A percentile compares a stretch with the other conserved stretches of the same genome.
Conservation (phyloP, 83 land plant genomes). For the Picea mariana region DNA sequence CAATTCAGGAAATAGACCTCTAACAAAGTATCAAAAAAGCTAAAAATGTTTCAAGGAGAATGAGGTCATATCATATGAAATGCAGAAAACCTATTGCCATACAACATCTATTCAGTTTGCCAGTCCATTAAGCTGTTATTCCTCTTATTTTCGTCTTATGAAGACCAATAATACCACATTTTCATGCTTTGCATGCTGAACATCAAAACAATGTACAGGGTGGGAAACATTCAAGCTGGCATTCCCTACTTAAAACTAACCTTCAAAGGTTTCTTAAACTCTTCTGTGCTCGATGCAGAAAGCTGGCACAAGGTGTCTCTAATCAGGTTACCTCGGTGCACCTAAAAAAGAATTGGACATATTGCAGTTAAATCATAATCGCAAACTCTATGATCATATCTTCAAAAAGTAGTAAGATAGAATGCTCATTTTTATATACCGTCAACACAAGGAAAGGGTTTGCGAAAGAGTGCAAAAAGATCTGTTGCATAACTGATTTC, state of each 20-base stretch:
- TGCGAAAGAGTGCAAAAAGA: constrained; percentile 22
- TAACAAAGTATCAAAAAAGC: neutral
- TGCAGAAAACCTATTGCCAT: neutral
- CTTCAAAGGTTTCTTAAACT: constrained; percentile 50
- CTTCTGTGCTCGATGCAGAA: constrained; percentile 18
- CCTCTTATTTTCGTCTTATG: neutral
- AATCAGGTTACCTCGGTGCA: constrained; percentile 34
- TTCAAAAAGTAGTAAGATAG: neutral
- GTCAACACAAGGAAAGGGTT: constrained; percentile 36
- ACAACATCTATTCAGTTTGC: neutral
- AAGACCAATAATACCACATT: neutral
- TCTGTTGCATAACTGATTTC: constrained; percentile 33
- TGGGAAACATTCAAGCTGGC: neutral
- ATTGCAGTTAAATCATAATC: constrained; percentile 12
- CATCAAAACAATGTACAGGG: neutral
- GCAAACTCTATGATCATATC: neutral
- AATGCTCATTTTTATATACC: constrained; percentile 15
- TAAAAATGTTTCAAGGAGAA: neutral
- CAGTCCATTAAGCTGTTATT: neutral
- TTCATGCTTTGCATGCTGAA: neutral
- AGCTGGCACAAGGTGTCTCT: constrained; percentile 43
- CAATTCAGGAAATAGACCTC: neutral
- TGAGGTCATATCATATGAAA: constrained; percentile 1
- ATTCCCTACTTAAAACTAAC: constrained; percentile 13
- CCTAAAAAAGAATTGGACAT: constrained; percentile 19